Conservation (phyloP, 139 green algal species). For the Axilococcus clingmanii region DNA sequence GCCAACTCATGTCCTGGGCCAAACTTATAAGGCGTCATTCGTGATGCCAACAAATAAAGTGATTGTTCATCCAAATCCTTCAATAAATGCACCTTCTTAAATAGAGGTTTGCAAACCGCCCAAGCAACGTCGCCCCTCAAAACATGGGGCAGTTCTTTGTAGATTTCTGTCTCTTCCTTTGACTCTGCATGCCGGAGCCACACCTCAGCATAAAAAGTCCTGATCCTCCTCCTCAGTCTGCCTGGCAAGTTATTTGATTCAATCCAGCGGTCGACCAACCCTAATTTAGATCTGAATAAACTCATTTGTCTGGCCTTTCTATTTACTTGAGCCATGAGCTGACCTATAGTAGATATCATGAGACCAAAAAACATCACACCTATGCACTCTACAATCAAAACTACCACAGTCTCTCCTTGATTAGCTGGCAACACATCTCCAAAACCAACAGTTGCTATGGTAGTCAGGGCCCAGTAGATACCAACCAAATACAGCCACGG, state of each 20-base stretch:
- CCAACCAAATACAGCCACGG: neutral
- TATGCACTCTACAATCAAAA: neutral
- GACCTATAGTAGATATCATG: conserved; percentile 3
- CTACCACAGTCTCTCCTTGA: conserved; percentile 2
- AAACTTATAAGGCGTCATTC: neutral
- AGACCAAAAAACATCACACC: conserved; percentile 11
- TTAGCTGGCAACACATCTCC: conserved; percentile 9
- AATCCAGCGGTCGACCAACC: conserved; percentile 7
- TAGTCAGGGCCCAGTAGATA: conserved; percentile 8
- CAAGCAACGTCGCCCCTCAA: neutral
- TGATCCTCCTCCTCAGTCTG: neutral
- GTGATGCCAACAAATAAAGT: neutral
- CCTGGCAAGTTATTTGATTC: neutral
- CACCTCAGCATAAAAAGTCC: conserved; percentile 4
- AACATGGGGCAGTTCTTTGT: conserved; percentile 8
- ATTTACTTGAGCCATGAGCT: neutral
- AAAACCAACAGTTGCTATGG: conserved; percentile 12
- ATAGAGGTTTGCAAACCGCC: neutral
- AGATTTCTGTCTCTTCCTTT: neutral
- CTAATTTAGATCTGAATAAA: conserved; percentile 6
- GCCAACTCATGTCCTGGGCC: conserved; percentile 9
- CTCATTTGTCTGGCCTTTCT: neutral
- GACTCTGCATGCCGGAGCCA: conserved; percentile 5
- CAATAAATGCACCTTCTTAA: conserved; percentile 3
- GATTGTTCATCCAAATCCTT: neutral